phyloP scores from a whole-genome alignment of 2,329 filamentous ascomycete genomes.

The Fusarium sp. region DNA sequence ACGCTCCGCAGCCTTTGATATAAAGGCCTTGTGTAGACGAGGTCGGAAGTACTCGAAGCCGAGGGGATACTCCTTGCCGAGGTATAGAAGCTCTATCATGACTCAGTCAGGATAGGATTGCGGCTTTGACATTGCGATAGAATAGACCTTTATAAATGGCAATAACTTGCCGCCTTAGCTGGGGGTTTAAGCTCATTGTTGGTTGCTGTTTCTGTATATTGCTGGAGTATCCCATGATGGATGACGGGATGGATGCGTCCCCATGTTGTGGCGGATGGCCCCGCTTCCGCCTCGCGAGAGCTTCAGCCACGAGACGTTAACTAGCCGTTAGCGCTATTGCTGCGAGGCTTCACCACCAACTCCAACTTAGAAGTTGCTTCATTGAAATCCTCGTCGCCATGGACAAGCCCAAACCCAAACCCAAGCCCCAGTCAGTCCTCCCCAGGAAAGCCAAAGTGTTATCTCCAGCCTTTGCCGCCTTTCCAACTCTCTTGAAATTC shows the following conservation, averaged over 20 bases:
- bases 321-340: conserved; percentile 4
- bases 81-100: conserved; percentile 77
- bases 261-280: conserved; percentile 30
- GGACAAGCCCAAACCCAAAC: neutral
- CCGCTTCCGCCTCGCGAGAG: conserved; percentile 26
- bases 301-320: conserved; percentile 32
- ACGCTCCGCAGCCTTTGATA: conserved; percentile 74
- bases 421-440: neutral
- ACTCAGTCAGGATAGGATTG: neutral
- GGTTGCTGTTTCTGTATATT: conserved; percentile 12
- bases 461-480: conserved; percentile 32
- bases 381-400: neutral
- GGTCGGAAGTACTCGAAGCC: conserved; percentile 84
- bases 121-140: neutral
- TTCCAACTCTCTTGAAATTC: conserved; percentile 42
- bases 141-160: conserved; percentile 83
- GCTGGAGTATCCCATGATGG: conserved; percentile 3
- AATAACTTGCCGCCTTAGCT: conserved; percentile 81
- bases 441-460: neutral
- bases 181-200: conserved; percentile 56
- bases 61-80: conserved; percentile 87
- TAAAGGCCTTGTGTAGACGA: conserved; percentile 86
- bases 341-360: neutral
- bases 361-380: neutral
- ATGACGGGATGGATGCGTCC: conserved; percentile 23